These are phyloP conservation scores for Neurospora africana DNA, from an alignment of 495 filamentous ascomycete species.

Conservation along the genomic window DNA sequence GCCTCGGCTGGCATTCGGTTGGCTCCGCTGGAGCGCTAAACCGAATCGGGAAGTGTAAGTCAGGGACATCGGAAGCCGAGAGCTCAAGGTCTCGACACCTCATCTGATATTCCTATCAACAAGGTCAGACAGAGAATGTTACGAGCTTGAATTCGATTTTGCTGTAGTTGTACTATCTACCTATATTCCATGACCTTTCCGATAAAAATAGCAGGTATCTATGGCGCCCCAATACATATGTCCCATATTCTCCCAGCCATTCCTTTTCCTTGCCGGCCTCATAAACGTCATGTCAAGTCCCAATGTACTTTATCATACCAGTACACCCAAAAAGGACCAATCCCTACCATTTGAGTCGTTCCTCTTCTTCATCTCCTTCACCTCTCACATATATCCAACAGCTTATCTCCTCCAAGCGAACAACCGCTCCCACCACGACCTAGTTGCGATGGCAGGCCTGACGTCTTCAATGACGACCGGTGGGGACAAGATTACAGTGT, in stretches of 20 bases:
- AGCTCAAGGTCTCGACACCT: not conserved
- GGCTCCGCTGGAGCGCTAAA: not conserved
- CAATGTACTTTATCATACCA: not conserved
- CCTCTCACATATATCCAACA: not conserved
- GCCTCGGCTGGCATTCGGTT: not conserved
- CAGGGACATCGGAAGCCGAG: not conserved
- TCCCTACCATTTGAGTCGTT: not conserved
- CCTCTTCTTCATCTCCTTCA: not conserved
- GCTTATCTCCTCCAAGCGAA: not conserved
- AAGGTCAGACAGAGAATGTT: not conserved
- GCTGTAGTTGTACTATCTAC: not conserved
- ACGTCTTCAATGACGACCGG: constrained; percentile 12
- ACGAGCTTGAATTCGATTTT: not conserved
- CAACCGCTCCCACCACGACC: constrained; percentile 33
- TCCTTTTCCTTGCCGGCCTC: not conserved
- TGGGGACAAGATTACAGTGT: constrained; percentile 47
- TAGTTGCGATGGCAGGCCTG: constrained; percentile 3
- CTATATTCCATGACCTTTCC: not conserved
- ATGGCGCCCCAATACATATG: not conserved
- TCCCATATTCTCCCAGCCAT: not conserved
- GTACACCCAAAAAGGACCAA: not conserved
- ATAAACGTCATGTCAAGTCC: not conserved
- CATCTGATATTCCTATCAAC: not conserved
- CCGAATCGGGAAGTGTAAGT: not conserved
- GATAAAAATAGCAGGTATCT: not conserved